Evolutionary conservation across 139 green algal genomes (phyloP), one percentile per base, ranked within the genome.

Genomic region (Chlorella sp.): DNA sequence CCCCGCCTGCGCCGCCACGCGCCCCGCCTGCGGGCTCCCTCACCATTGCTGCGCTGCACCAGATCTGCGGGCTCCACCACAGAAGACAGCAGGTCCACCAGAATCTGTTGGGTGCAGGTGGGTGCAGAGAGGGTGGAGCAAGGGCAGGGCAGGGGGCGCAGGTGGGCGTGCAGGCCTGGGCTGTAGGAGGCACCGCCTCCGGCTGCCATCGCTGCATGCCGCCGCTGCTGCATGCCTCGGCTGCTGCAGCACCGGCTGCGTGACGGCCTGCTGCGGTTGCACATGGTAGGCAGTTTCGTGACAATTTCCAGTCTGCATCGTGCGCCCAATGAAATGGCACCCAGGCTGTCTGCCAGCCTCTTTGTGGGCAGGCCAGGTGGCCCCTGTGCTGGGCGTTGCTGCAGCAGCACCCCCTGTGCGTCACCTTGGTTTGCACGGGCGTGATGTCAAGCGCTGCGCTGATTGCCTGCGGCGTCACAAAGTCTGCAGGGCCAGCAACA

Each of bases 41-140:
- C 86, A 90, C 87, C 87, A 22, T 90, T 61, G 19, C 28, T 77
- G 60, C 78, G 66, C 78, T 90, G 87, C 78, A 90, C 87, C 87
- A 90, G 87, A 2, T 86, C 87, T 40, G 87, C 15, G 0, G 87
- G 87, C 39, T 90, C 84, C 48, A 88, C 83, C 40, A 92, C 61
- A 0, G 90, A 53, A 1, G 75, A 76, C 57, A 92, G 53, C n/a
- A 92, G 77, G 39, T 92, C 90, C 7, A 92, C 34, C 61, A 92
- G 40, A 39, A 92, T 64, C 87, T 86, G 75, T n/a, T 42, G 80
- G 80, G 80, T 69, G 39, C 26, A 48, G 40, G 15, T 14, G 42
- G 48, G 39, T 64, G 39, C n/a, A 21, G 48, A 9, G 22, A 48
- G 36, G 34, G 30, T 30, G 39, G 30, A 42, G 48, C 26, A 4